Evolutionary conservation across 2,329 filamentous ascomycete species (phyloP).

Genomic region (Cyphellophora attinorum): DNA sequence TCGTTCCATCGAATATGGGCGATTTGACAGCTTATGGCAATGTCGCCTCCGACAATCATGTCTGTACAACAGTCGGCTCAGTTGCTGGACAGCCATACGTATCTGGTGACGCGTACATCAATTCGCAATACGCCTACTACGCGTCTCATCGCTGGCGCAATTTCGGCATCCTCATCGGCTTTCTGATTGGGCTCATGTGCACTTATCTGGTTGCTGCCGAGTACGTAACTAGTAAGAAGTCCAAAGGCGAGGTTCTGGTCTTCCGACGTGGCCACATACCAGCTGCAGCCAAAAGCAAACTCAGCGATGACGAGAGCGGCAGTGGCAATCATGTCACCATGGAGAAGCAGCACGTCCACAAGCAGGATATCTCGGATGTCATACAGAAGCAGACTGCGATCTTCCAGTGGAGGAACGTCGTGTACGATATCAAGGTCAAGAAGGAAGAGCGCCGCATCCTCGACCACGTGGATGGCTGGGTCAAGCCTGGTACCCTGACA

Average conservation of each 20-base stretch:
- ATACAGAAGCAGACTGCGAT: conserved; percentile 63
- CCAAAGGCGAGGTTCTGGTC: conserved; percentile 26
- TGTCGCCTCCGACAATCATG: conserved; percentile 50
- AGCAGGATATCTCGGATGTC: conserved; percentile 20
- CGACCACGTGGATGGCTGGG: conserved; percentile 83
- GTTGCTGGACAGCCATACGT: conserved; percentile 43
- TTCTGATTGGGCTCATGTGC: conserved; percentile 50
- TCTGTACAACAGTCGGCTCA: conserved; percentile 53
- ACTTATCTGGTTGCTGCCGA: conserved; percentile 20
- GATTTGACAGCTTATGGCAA: conserved; percentile 44
- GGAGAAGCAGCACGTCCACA: conserved; percentile 13
- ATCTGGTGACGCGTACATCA: conserved; percentile 50
- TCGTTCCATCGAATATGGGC: conserved; percentile 29
- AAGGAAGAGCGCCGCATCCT: conserved; percentile 64
- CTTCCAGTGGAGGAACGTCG: conserved; percentile 80
- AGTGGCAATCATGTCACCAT: conserved; percentile 18
- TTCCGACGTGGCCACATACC: conserved; percentile 21
- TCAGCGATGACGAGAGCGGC: conserved; percentile 20
- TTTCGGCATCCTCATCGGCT: conserved; percentile 57
- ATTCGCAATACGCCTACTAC: conserved; percentile 46
- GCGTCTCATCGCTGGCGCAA: conserved; percentile 57
- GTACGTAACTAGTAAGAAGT: conserved; percentile 24
- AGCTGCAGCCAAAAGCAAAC: conserved; percentile 6
- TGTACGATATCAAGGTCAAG: conserved; percentile 77
- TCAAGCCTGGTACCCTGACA: conserved; percentile 83